phyloP scores from a whole-genome alignment of 441 rosid genomes.

The Corymbia citriodora region DNA sequence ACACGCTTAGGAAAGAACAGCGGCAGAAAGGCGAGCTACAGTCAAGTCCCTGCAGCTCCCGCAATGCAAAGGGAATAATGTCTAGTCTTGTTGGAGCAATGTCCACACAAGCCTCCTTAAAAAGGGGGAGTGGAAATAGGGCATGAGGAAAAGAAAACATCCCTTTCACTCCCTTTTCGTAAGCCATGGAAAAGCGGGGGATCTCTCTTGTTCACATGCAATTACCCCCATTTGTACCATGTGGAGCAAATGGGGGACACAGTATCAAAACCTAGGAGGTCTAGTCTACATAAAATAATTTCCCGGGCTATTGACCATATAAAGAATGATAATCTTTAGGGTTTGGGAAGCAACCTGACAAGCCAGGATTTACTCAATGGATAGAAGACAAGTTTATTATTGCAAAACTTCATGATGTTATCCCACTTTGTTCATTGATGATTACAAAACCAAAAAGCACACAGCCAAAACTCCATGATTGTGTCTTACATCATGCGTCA shows the following conservation, averaged over 20 bases:
- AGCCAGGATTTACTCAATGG: background rate
- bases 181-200: background rate
- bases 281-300: background rate
- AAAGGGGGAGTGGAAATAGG: background rate
- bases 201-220: background rate
- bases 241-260: conserved; percentile 39
- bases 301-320: background rate
- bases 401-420: background rate
- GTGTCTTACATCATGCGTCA: background rate
- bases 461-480: background rate
- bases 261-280: background rate
- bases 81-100: background rate
- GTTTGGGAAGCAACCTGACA: background rate
- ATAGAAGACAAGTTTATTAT: background rate
- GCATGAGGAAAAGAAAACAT: conserved; percentile 7
- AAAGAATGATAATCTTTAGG: background rate
- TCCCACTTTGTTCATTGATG: background rate
- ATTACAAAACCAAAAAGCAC: background rate
- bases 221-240: conserved; percentile 26
- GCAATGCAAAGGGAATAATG: conserved; percentile 22
- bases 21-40: background rate
- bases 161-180: conserved; percentile 29
- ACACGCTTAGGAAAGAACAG: background rate
- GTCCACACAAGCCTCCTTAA: background rate
- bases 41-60: background rate